Base-by-base conservation (phyloP, 2,329 filamentous ascomycete species). In the Aspergillus alliaceus region DNA sequence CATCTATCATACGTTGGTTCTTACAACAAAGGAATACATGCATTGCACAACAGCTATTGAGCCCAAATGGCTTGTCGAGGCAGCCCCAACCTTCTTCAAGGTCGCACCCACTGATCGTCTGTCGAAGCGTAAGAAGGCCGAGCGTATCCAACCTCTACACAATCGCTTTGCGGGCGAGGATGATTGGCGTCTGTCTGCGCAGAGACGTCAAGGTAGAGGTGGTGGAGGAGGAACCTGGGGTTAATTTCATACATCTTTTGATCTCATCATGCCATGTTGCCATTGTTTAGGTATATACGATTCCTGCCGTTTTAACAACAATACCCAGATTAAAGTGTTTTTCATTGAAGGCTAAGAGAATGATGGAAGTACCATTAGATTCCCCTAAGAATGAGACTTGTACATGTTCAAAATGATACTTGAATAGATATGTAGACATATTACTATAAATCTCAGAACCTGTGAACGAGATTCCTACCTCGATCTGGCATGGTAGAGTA, bases 71-170 rank as follows among this genome's bases (percentile, higher is more conserved):
- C 84, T 99, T 22, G 92, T 98, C 1, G 93, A 97, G 68, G 93
- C 93, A 12, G 95, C 96, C n/a, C 95, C 96, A 9, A 97, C 92
- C 0, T 99, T 98, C 80, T 99, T 98, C 86, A 96, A 96, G 83
- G 91, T 98, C 4, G 93, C 95, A 18, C 87, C 90, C 0, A 93
- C 89, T 34, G 91, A 97, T 71, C 82, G 86, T 55, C 76, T 99
- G 68, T 93, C 89, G 63, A 97, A 96, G 83, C 81, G 95, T 69
- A 95, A 96, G 84, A 89, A 91, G 81, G 91, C 91, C 0, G 95
- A 99, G 82, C 84, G 93, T 56, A 98, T 99, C 54, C 91, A 96
- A 80, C 95, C 95, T 42, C 76, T 99, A 76, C 92, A 97, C 73
- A 97, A 97, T 73, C 90, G 93, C 72, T 97, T 91, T 77, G 89